These are phyloP conservation scores for Astrephomene gubernaculifera DNA, from an alignment of 139 green algal genomes.

Conservation along the genomic window DNA sequence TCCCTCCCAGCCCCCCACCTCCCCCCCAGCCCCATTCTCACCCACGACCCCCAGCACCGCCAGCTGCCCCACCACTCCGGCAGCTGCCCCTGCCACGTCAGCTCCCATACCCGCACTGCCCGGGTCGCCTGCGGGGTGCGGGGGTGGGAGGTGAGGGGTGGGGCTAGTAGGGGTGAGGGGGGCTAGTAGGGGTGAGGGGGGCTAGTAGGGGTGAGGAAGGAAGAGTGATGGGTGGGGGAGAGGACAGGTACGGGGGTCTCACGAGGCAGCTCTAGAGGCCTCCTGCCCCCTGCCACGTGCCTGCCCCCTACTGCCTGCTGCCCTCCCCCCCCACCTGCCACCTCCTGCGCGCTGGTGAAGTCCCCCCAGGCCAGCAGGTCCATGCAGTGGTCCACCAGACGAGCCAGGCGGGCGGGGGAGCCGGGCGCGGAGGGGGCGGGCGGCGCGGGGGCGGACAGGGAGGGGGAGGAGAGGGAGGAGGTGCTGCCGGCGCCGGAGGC, in stretches of 20 bases:
- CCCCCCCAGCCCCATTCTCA: too few species aligned
- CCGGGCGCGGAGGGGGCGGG: slow-evolving; percentile 27
- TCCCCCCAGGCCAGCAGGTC: slow-evolving; percentile 41
- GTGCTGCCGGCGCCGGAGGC: not conserved
- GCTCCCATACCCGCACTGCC: slow-evolving; percentile 33
- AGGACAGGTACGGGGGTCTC: too few species aligned
- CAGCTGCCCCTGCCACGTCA: slow-evolving; percentile 37
- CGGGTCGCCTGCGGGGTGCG: slow-evolving; percentile 17
- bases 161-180: not conserved
- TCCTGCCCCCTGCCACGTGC: not conserved
- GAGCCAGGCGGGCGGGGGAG: slow-evolving; percentile 34
- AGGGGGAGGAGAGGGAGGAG: not conserved
- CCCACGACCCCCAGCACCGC: slow-evolving; percentile 36
- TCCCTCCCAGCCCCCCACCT: too few species aligned
- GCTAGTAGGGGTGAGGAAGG: not conserved
- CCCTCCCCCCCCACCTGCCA: slow-evolving; percentile 2
- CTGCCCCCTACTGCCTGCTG: not conserved
- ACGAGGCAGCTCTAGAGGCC: too few species aligned
- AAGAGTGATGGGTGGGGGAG: too few species aligned
- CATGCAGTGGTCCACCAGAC: slow-evolving; percentile 39
- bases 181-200: not conserved
- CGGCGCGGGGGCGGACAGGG: not conserved
- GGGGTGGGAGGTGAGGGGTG: not conserved
- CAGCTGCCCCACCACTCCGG: slow-evolving; percentile 41
- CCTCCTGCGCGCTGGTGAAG: slow-evolving; percentile 45